Percentiles rank a stretch among this genome's conserved stretches.
Conservation (phyloP, 1,139 yeast species). For the Magnusiomyces magnusii region DNA sequence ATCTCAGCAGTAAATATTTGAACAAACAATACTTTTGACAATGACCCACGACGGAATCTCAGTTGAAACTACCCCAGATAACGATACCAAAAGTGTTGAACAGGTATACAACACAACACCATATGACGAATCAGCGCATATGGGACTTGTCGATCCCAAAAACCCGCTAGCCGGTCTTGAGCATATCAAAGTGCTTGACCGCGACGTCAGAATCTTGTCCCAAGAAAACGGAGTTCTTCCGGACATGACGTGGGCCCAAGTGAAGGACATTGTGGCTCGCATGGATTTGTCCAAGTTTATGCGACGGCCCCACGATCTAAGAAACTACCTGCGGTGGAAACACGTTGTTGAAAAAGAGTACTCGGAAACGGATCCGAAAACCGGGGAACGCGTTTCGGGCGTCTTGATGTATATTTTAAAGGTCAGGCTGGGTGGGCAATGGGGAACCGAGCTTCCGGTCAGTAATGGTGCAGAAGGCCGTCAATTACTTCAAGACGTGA, state of each 20-base stretch:
- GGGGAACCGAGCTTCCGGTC: constrained; percentile 3
- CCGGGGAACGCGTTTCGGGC: constrained; percentile 3
- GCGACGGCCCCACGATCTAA: constrained; percentile 32
- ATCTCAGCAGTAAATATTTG: too few relatives aligned
- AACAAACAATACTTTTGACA: too few relatives aligned
- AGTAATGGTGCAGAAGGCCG: constrained; percentile 14
- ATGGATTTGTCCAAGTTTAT: constrained; percentile 27
- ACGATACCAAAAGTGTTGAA: too few relatives aligned
- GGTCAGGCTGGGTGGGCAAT: background rate
- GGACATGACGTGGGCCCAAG: constrained; percentile 13
- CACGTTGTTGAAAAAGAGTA: constrained; percentile 21
- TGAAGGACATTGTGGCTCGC: constrained; percentile 3
- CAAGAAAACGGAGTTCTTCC: background rate
- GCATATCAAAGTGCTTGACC: constrained; percentile 10
- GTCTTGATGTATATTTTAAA: background rate
- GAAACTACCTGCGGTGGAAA: constrained; percentile 31
- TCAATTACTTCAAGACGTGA: constrained; percentile 20
- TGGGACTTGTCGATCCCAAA: constrained; percentile 9
- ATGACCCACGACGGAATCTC: too few relatives aligned
- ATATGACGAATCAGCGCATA: background rate
- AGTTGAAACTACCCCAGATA: too few relatives aligned
- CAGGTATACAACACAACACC: background rate
- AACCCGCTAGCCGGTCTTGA: constrained; percentile 14
- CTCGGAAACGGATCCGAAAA: constrained; percentile 13
- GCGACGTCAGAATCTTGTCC: constrained; percentile 12